Base-by-base conservation (phyloP, 164 flowering plant genomes). In the Hamamelis virginiana region DNA sequence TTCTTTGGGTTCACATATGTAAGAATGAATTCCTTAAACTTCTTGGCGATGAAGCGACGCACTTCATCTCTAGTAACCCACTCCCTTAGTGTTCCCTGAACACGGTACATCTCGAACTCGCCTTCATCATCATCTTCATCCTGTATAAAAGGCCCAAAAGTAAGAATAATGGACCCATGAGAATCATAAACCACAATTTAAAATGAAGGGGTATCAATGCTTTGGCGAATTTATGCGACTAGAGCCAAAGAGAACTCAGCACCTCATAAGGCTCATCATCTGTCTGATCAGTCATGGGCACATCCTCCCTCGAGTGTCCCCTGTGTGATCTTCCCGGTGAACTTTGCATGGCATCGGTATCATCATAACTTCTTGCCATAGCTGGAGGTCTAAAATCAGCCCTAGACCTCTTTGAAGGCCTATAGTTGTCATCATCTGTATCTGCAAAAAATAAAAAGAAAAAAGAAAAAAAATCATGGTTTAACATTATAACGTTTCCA, bases 51-150 rank as follows among this genome's bases (percentile, higher is more conserved):
- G 73, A 95, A 91, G 16, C 97, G 88, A 2, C 99, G 92, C 10
- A 95, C 97, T 85, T 91, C 99, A 78, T 95, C 99, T 76, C 98
- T 89, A 13, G 98, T 92, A 61, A 95, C 99, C 98, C 98, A 92
- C 75, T 95, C 99, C 69, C 99, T 86, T 19, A 92, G 76, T 8
- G 94, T 92, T 82, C 99, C 99, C 71, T 95, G 99, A 51, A 91
- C 93, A 55, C 85, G 83, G 65, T 95, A 95, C 96, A 95, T 89
- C 78, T 84, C 97, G 69, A 78, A 83, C 73, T 90, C 99, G 11
- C 75, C 94, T 60, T 86, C 97, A 21, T 90, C 92, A 68, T 88
- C 91, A 46, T 89, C 94, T 1, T 92, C 97, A 66, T 95, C 94
- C 89, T 91, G 63, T 47, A 62, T 0, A 16, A 45, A 43, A 61